Percentiles rank a stretch among this genome's conserved stretches.
These are phyloP conservation scores for Escovopsis sp. DNA, from an alignment of 2,329 filamentous ascomycete genomes.

Conservation along the genomic window DNA sequence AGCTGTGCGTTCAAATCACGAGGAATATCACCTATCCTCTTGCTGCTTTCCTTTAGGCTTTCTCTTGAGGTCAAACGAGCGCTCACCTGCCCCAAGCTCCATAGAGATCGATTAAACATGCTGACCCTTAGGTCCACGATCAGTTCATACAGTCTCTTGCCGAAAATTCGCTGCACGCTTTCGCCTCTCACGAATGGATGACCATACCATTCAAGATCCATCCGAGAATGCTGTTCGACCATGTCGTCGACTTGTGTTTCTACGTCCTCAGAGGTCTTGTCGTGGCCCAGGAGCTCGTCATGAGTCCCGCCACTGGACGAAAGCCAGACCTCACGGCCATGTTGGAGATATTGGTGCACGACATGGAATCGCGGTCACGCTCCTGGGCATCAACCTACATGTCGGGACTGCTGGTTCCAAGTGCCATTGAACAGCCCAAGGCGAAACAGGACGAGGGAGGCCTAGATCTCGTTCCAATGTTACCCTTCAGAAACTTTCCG, in stretches of 20 bases:
- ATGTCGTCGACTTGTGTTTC: constrained; percentile 27
- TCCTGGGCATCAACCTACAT: not conserved
- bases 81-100: too few species aligned
- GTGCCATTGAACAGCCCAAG: not conserved
- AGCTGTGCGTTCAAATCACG: constrained; percentile 1
- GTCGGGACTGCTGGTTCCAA: not conserved
- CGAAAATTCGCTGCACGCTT: constrained; percentile 10
- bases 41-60: too few species aligned
- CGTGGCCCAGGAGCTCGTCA: constrained; percentile 2
- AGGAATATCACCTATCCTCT: not conserved
- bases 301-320: not conserved
- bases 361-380: not conserved
- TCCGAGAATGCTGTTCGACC: constrained; percentile 29
- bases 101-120: too few species aligned
- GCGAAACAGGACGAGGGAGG: not conserved
- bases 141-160: constrained; percentile 7
- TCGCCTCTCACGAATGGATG: constrained; percentile 29
- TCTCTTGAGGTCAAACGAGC: too few species aligned
- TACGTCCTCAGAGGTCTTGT: constrained; percentile 2
- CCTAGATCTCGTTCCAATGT: not conserved
- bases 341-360: not conserved
- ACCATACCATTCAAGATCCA: constrained; percentile 29
- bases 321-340: not conserved
- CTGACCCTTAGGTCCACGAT: too few species aligned
- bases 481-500: constrained; percentile 2